Evolutionary conservation across 1,139 yeast genomes (phyloP).

Genomic region (Pichia sp.): DNA sequence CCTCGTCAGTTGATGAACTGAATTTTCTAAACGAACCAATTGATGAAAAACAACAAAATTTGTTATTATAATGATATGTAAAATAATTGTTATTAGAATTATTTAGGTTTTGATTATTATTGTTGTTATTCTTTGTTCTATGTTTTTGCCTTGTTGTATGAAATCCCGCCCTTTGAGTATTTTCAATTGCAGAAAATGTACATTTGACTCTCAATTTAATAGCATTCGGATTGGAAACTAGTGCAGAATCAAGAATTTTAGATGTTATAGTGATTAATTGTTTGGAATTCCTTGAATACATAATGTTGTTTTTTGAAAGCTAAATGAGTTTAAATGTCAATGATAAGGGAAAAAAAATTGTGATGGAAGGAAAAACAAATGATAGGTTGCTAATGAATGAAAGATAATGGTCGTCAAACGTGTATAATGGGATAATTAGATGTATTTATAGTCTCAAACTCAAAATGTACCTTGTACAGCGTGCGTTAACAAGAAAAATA

Average conservation of each 20-base stretch:
- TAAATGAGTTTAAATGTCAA: no score
- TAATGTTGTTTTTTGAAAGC: background rate
- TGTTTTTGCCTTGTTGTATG: constrained; percentile 14
- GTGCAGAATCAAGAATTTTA: constrained; percentile 6
- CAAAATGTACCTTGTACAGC: no score
- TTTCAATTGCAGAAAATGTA: constrained; percentile 2
- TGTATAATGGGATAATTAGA: no score
- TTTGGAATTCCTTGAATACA: constrained; percentile 12
- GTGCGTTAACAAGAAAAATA: no score
- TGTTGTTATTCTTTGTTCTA: constrained; percentile 4
- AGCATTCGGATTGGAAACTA: background rate
- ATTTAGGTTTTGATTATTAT: background rate
- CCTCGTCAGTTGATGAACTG: constrained; percentile 18
- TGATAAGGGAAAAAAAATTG: no score
- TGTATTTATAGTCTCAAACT: no score
- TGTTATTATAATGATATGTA: background rate
- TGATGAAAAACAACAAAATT: constrained; percentile 1
- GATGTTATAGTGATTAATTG: constrained; percentile 9
- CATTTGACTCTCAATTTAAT: constrained; percentile 6
- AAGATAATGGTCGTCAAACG: no score
- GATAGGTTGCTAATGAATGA: no score
- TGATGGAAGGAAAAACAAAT: no score
- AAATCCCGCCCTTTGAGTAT: constrained; percentile 7
- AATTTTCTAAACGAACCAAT: constrained; percentile 11
- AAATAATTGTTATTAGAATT: background rate